These are phyloP conservation scores for Dioscorea zingiberensis DNA, from an alignment of 106 monocot species.

Conservation along the genomic window DNA sequence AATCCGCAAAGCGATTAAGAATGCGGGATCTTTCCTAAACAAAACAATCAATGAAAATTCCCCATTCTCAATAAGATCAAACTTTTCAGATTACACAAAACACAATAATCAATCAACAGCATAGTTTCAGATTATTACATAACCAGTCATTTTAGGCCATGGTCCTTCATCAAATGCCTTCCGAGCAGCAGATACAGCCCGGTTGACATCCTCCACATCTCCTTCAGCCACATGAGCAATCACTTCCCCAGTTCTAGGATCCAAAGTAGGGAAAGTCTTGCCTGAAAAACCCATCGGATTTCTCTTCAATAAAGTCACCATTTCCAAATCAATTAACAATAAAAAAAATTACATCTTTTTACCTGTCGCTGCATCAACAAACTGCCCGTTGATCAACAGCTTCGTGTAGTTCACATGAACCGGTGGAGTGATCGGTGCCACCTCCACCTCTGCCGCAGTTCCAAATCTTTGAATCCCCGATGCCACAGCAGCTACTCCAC, in stretches of 20 bases:
- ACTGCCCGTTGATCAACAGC: constrained; percentile 77
- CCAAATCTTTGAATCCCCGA: constrained; percentile 31
- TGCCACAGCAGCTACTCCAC: too few relatives aligned
- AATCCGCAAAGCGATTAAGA: constrained; percentile 58
- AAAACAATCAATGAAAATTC: background rate
- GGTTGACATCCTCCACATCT: constrained; percentile 71
- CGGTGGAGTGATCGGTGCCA: constrained; percentile 74
- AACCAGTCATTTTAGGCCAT: constrained; percentile 89
- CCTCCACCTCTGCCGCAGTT: constrained; percentile 51
- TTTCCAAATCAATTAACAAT: background rate
- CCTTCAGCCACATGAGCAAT: constrained; percentile 96
- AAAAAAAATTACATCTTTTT: background rate
- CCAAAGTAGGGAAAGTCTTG: constrained; percentile 86
- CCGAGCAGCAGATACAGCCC: constrained; percentile 83
- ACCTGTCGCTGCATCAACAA: constrained; percentile 88
- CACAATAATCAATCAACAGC: background rate
- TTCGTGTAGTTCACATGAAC: constrained; percentile 70
- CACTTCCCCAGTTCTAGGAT: constrained; percentile 89
- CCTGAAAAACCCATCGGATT: constrained; percentile 28
- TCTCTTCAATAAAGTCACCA: background rate
- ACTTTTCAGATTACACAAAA: background rate
- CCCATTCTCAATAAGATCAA: background rate
- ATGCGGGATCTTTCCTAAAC: constrained; percentile 77
- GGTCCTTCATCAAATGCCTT: constrained; percentile 98
- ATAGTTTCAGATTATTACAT: constrained; percentile 36